Base-by-base conservation (phyloP, 768 basidiomycete genomes). In the Termitomyces sp. region DNA sequence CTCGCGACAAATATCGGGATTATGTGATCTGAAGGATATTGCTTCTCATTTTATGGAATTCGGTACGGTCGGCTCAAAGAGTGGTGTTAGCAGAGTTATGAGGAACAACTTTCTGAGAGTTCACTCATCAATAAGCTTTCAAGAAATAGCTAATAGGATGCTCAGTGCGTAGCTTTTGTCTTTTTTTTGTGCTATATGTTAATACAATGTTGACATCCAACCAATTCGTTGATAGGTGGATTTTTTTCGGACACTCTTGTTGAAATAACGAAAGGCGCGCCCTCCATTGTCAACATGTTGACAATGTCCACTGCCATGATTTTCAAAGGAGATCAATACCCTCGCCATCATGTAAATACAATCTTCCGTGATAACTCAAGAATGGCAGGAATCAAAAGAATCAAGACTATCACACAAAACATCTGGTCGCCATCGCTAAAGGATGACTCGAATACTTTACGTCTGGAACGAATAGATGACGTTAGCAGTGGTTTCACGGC, bases 31-130 rank as follows among this genome's bases (percentile, higher is more conserved):
- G 53, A 55, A 31, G 34, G 53, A 59, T 9, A 37, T 59, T 41
- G 46, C 54, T 16, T 32, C 42, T 2, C 53, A 53, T 42, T 53
- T 50, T 9, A 16, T 59, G 5, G 41, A 46, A 4, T 18, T 26
- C 8, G 58, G 52, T 32, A 31, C 24, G 6, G 47, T 44, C 26
- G 46, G 47, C 3, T n/a, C 18, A 3, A 44, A 48, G 20, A 54
- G 41, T 47, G 32, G 53, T 9, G 24, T 59, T 16, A 39, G 31
- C 44, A 43, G 47, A 43, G 41, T 55, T 16, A 55, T 59, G 58
- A 32, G 20, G n/a, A 16, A 37, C 2, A 10, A 22, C 46, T 24
- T n/a, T 47, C 39, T 32, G 53, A 59, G 29, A 54, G 29, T 34
- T 47, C 37, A 31, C n/a, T 34, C 46, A 8, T 43, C 46, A 7